Percentiles rank a stretch among this genome's conserved stretches.
Conservation (phyloP, 768 basidiomycete genomes). For the Tremella mesenterica region DNA sequence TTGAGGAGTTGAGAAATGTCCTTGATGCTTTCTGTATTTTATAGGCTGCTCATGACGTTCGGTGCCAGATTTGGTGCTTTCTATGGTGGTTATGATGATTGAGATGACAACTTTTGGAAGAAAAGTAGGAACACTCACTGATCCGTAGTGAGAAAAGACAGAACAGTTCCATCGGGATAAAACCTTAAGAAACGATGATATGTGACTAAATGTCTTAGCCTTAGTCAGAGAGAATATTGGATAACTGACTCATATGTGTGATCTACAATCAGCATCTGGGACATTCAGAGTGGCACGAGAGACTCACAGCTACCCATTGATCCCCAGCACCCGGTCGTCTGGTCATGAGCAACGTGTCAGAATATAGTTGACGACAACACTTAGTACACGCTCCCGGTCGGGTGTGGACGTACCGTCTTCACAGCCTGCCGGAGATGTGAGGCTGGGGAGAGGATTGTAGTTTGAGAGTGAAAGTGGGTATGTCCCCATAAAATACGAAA, state of each 20-base stretch:
- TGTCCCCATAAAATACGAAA: no score
- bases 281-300: not conserved
- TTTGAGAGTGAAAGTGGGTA: no score
- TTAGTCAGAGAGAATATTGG: not conserved
- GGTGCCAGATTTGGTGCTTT: not conserved
- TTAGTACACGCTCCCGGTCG: no score
- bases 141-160: constrained; percentile 76
- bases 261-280: constrained; percentile 48
- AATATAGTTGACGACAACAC: not conserved
- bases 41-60: no score
- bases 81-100: not conserved
- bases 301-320: constrained; percentile 72
- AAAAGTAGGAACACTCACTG: constrained; percentile 26
- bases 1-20: no score
- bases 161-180: constrained; percentile 73
- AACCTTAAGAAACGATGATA: constrained; percentile 94
- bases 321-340: constrained; percentile 72
- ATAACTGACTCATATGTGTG: constrained; percentile 55
- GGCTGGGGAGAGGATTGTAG: no score
- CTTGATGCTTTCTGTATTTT: no score
- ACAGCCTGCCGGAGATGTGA: not conserved
- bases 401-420: no score
- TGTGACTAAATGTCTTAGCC: constrained; percentile 49
- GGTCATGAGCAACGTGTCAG: not conserved
- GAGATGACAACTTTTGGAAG: not conserved